Base-by-base conservation (phyloP, 192 early-diverging fungal genomes). In the Linnemannia elongata region DNA sequence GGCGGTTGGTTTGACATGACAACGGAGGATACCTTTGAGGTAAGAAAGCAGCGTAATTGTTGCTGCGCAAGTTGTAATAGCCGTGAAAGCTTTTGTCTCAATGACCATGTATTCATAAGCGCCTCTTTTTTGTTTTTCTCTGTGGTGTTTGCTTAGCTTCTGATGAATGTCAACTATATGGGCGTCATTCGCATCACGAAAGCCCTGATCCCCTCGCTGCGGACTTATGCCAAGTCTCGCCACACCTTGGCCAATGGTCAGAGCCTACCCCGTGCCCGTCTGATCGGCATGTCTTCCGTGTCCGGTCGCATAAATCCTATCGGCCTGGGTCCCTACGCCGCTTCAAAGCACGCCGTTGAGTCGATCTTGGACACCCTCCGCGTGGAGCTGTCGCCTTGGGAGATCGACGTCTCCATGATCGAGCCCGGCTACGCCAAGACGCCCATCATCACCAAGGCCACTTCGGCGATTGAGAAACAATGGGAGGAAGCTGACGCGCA, bases 1-100 rank as follows among this genome's bases (percentile, higher is more conserved):
- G 84, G 84, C 10, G 84, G 84, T 38, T 87, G 80, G 72, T 70
- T 87, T 81, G 84, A 87, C 57, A 78, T 87, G 52, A 71, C 84
- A 1, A 35, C 74, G 18, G 79, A 80, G 39, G 79, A 87, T 7
- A 87, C 76, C 39, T 87, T 81, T 41, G 74, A 87, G 78, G 83
- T 85, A 85, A 71, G 5, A 36, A 38, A 15, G 20, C 4, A 12
- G n/a, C n/a, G 10, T 27, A 60, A 27, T 60, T 6, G 44, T 10
- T 8, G 17, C n/a, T 57, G 55, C n/a, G 27, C 7, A 33, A 33
- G 24, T 33, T 27, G 33, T 10, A 45, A 45, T 33, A 27, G 0
- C 27, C 10, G 49, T 10, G 27, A 15, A 15, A n/a, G 4, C 27
- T 30, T 13, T 66, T 33, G 2, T 66, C 27, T 66, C 12, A 66